Percentiles rank a stretch among this genome's conserved stretches.
Evolutionary conservation across 2,329 filamentous ascomycete species (phyloP).

Genomic region (Sporothrix curviconia): DNA sequence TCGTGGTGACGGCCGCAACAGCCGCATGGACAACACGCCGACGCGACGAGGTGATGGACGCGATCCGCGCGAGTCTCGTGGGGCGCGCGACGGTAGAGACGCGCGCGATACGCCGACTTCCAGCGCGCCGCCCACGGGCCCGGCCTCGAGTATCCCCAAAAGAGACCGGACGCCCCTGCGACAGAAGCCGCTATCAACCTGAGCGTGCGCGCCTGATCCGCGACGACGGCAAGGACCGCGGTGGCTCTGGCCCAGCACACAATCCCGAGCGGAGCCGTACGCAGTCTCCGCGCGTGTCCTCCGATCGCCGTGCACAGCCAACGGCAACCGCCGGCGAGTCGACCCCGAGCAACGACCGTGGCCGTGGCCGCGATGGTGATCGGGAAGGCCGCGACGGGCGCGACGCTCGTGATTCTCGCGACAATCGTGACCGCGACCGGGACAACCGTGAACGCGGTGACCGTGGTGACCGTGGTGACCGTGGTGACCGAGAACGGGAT

Average conservation of each 20-base stretch:
- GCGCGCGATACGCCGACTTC: not conserved
- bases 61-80: conserved; percentile 34
- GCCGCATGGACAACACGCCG: conserved; percentile 9
- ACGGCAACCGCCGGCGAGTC: conserved; percentile 16
- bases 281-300: conserved; percentile 47
- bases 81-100: conserved; percentile 27
- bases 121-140: not conserved
- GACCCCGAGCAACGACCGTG: conserved; percentile 18
- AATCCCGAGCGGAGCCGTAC: conserved; percentile 22
- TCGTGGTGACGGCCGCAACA: not conserved
- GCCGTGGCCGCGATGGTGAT: not conserved
- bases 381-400: conserved; percentile 26
- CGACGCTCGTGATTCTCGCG: conserved; percentile 1
- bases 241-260: conserved; percentile 26
- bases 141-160: not conserved
- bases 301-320: conserved; percentile 30
- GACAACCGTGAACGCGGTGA: conserved; percentile 27
- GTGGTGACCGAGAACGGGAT: conserved; percentile 35
- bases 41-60: conserved; percentile 29
- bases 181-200: conserved; percentile 47
- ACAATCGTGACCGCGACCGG: conserved; percentile 9
- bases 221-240: conserved; percentile 39
- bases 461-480: not conserved
- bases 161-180: conserved; percentile 17
- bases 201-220: conserved; percentile 46